A percentile compares a stretch with the other conserved stretches of the same genome.
phyloP scores from a whole-genome alignment of 208 protist genomes.

The Trypanosoma avium region DNA sequence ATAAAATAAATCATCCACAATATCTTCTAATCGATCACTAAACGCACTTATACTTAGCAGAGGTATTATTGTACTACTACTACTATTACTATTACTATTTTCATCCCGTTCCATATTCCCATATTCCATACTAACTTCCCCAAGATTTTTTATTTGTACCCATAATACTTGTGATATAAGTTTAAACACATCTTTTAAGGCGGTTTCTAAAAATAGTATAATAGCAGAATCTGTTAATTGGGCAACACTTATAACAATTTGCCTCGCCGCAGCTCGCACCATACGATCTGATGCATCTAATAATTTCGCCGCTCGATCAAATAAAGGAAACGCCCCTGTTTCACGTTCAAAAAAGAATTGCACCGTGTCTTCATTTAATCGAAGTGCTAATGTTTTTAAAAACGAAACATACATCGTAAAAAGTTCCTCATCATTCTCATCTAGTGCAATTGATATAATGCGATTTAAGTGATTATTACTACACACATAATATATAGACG shows the following conservation, averaged over 20 bases:
- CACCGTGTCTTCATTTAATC: conserved; percentile 72
- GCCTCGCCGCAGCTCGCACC: conserved; percentile 76
- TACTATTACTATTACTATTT: no score
- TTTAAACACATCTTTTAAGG: conserved; percentile 46
- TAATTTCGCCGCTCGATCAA: conserved; percentile 64
- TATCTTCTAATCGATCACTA: conserved; percentile 51
- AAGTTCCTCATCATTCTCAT: conserved; percentile 74
- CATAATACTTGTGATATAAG: conserved; percentile 34
- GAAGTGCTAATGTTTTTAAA: conserved; percentile 77
- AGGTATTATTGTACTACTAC: background rate
- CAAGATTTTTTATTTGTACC: conserved; percentile 37
- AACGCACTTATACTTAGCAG: conserved; percentile 18
- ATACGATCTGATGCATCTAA: conserved; percentile 56
- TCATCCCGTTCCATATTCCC: background rate
- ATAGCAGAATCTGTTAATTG: conserved; percentile 60
- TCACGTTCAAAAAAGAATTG: conserved; percentile 83
- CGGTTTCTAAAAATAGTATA: conserved; percentile 36
- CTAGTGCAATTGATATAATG: conserved; percentile 74
- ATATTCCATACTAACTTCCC: conserved; percentile 15
- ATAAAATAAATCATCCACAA: conserved; percentile 84
- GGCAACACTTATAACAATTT: conserved; percentile 74
- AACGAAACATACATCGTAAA: conserved; percentile 83
- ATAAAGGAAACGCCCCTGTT: conserved; percentile 63
- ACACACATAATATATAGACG: conserved; percentile 77
- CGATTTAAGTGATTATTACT: conserved; percentile 89